A percentile compares a stretch with the other conserved stretches of the same genome.
phyloP scores from a whole-genome alignment of 2,329 filamentous ascomycete genomes.

The Ceratocystis alfenasii region DNA sequence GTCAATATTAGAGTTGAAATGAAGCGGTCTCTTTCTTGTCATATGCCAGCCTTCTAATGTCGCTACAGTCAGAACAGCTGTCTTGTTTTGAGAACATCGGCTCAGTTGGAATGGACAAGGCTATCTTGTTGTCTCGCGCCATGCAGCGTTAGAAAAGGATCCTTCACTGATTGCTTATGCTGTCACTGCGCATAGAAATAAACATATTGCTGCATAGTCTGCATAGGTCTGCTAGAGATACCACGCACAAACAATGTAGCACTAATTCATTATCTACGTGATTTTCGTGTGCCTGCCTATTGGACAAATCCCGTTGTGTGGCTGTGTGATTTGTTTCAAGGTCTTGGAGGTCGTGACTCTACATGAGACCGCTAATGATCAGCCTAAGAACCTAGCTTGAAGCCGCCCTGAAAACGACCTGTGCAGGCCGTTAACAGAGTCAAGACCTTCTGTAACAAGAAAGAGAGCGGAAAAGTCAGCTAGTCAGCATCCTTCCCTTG shows the following conservation, averaged over 20 bases:
- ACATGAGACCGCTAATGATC: not conserved
- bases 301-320: not conserved
- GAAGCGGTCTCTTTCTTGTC: not conserved
- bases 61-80: too few species aligned
- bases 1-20: not conserved
- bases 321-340: not conserved
- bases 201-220: too few species aligned
- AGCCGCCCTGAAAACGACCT: not conserved
- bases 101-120: too few species aligned
- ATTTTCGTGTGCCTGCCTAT: not conserved
- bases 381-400: not conserved
- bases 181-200: too few species aligned
- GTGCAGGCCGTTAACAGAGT: not conserved
- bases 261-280: not conserved
- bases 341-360: not conserved
- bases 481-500: not conserved
- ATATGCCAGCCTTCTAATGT: too few species aligned
- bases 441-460: not conserved
- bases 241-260: not conserved
- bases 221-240: not conserved
- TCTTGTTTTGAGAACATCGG: too few species aligned
- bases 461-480: not conserved
- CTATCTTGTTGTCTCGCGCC: too few species aligned
- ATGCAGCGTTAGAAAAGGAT: too few species aligned
- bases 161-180: too few species aligned